Conservation (phyloP, 2,329 filamentous ascomycete genomes). For the Annulohypoxylon truncatum region DNA sequence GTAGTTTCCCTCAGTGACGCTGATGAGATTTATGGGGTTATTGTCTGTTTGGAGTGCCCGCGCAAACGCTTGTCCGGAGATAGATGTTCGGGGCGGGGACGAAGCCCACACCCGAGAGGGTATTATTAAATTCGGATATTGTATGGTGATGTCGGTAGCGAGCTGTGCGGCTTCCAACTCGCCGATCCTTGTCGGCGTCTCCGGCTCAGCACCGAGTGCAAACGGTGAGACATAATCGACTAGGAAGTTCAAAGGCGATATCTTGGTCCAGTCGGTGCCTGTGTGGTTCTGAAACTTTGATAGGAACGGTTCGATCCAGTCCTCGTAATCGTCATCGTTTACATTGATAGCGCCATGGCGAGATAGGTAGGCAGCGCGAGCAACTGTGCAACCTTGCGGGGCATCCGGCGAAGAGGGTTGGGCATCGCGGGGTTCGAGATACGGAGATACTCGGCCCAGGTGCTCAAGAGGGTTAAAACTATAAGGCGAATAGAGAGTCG, state of each 20-base stretch:
- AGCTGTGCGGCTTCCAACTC: not conserved
- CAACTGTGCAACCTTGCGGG: slow-evolving; percentile 53
- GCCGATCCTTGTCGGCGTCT: not conserved
- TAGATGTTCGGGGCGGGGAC: not conserved
- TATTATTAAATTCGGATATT: not conserved
- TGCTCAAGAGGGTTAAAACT: not conserved
- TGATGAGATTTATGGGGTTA: not conserved
- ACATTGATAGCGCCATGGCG: not conserved
- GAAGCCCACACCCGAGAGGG: not conserved
- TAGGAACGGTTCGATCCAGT: slow-evolving; percentile 57
- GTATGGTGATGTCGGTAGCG: not conserved
- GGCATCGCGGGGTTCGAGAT: slow-evolving; percentile 62
- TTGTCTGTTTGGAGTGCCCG: not conserved
- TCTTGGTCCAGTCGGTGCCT: slow-evolving; percentile 64
- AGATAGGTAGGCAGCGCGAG: not conserved
- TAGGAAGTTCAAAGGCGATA: slow-evolving; percentile 63
- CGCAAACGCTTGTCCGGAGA: not conserved
- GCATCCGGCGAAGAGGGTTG: slow-evolving; percentile 56
- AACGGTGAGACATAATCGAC: not conserved
- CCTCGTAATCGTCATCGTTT: slow-evolving; percentile 66
- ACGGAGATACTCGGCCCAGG: not conserved
- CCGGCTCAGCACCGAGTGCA: not conserved
- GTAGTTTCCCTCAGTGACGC: not conserved
- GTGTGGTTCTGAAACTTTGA: slow-evolving; percentile 49
- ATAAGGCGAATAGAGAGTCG: not conserved